Evolutionary conservation across 495 filamentous ascomycete species (phyloP), one percentile per base, ranked within the genome.

Genomic region (Symbiotaphrina buchneri): DNA sequence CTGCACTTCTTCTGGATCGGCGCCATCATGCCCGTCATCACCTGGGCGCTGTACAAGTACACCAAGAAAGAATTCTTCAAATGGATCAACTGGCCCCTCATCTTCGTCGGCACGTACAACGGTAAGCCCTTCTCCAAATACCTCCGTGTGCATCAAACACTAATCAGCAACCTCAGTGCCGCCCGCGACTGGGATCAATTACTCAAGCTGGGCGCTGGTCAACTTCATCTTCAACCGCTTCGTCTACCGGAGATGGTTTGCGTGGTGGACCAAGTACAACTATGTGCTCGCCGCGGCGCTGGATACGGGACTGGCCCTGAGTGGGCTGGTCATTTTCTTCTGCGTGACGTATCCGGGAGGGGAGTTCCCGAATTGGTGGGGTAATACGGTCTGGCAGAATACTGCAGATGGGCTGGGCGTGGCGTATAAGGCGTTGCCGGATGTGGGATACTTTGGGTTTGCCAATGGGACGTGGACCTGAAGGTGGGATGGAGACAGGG

Each of bases 251-350:
- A 56, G 59, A 37, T 68, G 55, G 48, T 61, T 56, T 21, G 71
- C 71, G 20, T 79, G 73, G 74, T 79, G 71, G 74, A 55, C 71
- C 54, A 65, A 71, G 37, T 80, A 78, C 47, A 83, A 81, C 54
- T 83, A 80, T 45, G 56, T 80, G 39, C 63, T 70, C 0, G 75
- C 73, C 14, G 74, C 75, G 0, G 75, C 66, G 3, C 53, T 84
- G 36, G 72, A 79, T 41, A 61, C 65, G 28, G 75, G 74, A 8
- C 54, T 81, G 15, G 61, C 64, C 1, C 47, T 80, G 4, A 60
- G 55, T 28, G 74, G 71, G 0, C 61, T 83, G 30, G 41, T 81
- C 16, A 74, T 81, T 31, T 77, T 83, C 57, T 59, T 80, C 32
- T 55, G 72, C 0, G 51, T 82, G 4, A 60, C 58, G 4, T 32